phyloP scores from a whole-genome alignment of 345 rosid species.

The Erucastrum elatum region DNA sequence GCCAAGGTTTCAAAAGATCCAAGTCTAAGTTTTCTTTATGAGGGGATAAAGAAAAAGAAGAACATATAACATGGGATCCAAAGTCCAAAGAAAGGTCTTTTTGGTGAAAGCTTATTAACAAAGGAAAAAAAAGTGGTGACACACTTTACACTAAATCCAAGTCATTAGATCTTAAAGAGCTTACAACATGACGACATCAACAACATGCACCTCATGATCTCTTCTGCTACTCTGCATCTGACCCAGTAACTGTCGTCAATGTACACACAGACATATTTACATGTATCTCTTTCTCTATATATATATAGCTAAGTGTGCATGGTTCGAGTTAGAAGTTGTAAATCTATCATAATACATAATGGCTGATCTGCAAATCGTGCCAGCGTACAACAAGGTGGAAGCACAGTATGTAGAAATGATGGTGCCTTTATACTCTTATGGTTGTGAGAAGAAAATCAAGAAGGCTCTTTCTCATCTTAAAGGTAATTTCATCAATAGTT shows the following conservation, averaged over 20 bases:
- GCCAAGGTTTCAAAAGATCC: neutral
- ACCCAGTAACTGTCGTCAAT: neutral
- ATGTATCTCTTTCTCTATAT: neutral
- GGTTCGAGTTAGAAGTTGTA: conserved; percentile 8
- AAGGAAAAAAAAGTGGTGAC: conserved; percentile 24
- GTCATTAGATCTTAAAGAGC: conserved; percentile 33
- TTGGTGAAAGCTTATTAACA: neutral
- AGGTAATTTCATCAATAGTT: conserved; percentile 45
- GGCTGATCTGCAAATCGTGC: conserved; percentile 72
- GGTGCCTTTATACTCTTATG: conserved; percentile 89
- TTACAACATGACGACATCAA: conserved; percentile 31
- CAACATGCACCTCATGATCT: conserved; percentile 30
- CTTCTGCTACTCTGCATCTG: conserved; percentile 20
- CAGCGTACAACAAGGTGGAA: conserved; percentile 67
- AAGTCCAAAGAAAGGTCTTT: conserved; percentile 11
- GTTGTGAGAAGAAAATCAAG: conserved; percentile 78
- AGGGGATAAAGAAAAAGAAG: conserved; percentile 17
- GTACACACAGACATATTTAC: neutral
- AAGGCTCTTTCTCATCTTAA: conserved; percentile 72
- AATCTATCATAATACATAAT: conserved; percentile 25
- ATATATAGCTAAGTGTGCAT: conserved; percentile 12
- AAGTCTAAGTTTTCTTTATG: conserved; percentile 1
- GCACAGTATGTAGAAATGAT: conserved; percentile 89
- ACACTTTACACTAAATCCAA: conserved; percentile 40
- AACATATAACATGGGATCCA: conserved; percentile 35